Conservation (phyloP, 1,284 basidiomycete genomes). For the Porogramme epimiltina region DNA sequence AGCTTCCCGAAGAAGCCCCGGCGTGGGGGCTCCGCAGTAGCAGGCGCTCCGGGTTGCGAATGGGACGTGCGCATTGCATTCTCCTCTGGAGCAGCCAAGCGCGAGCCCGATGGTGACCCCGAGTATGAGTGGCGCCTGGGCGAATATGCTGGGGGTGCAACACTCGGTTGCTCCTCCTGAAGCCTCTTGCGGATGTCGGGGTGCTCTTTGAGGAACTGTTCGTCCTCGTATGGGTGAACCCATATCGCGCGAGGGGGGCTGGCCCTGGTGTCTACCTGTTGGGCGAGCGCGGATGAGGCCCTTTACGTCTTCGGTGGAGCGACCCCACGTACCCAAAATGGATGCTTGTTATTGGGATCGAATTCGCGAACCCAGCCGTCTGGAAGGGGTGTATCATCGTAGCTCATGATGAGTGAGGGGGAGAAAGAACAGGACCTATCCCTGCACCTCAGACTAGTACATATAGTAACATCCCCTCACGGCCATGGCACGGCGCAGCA, state of each 20-base stretch:
- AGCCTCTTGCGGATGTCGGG: constrained; percentile 49
- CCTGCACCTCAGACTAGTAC: background rate
- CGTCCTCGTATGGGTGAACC: constrained; percentile 72
- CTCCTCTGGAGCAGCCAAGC: constrained; percentile 5
- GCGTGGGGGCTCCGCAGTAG: constrained; percentile 19
- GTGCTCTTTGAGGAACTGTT: constrained; percentile 58
- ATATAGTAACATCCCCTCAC: background rate
- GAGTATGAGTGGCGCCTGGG: constrained; percentile 36
- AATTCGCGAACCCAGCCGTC: constrained; percentile 64
- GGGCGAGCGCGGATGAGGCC: constrained; percentile 10
- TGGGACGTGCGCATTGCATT: constrained; percentile 12
- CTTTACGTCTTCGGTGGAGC: constrained; percentile 1
- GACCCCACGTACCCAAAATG: constrained; percentile 41
- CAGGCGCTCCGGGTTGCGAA: constrained; percentile 24
- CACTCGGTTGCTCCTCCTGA: constrained; percentile 20
- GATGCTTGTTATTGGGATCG: constrained; percentile 45
- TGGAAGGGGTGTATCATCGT: constrained; percentile 41
- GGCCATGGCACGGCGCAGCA: background rate
- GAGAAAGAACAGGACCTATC: background rate
- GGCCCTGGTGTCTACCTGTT: constrained; percentile 64
- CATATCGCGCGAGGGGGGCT: constrained; percentile 70
- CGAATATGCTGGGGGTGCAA: constrained; percentile 28
- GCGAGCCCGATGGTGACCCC: constrained; percentile 17
- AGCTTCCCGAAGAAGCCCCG: constrained; percentile 60
- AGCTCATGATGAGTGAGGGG: constrained; percentile 22